Conservation (phyloP, 2,329 filamentous ascomycete species). For the Corinectria fuckeliana region DNA sequence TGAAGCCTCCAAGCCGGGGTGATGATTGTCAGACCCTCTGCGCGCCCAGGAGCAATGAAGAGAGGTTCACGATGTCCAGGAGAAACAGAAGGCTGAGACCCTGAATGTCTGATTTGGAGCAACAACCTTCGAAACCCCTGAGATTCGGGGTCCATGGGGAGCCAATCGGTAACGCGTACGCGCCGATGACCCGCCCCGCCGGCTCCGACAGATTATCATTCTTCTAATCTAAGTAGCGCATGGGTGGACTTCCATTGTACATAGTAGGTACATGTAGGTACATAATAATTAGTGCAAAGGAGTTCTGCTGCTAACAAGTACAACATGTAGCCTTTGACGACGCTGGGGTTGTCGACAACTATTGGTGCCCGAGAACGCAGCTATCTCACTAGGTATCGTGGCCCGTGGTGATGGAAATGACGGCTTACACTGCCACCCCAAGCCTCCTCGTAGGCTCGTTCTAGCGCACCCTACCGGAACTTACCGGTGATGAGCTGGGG, state of each 20-base stretch:
- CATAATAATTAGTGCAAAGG: no score
- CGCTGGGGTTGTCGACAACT: neutral
- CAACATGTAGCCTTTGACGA: neutral
- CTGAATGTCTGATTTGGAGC: slow-evolving; percentile 5
- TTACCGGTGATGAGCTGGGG: neutral
- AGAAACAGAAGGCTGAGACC: slow-evolving; percentile 1
- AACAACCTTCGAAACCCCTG: slow-evolving; percentile 3
- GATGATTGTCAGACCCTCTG: neutral
- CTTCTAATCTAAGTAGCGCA: neutral
- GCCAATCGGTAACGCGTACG: slow-evolving; percentile 8
- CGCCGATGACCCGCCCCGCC: neutral
- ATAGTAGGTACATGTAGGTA: no score
- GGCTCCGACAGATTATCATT: neutral
- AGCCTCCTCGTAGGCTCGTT: neutral
- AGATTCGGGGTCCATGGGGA: neutral
- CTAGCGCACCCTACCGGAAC: neutral
- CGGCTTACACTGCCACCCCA: slow-evolving; percentile 6
- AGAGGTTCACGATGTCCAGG: neutral
- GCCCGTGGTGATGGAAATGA: neutral
- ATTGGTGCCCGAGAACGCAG: no score
- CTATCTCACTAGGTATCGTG: no score
- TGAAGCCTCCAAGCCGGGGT: neutral
- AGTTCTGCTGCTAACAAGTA: no score
- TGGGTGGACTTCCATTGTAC: neutral
- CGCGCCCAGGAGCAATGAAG: neutral